Base-by-base conservation (phyloP, 2,329 filamentous ascomycete genomes). In the Amphichorda felina region DNA sequence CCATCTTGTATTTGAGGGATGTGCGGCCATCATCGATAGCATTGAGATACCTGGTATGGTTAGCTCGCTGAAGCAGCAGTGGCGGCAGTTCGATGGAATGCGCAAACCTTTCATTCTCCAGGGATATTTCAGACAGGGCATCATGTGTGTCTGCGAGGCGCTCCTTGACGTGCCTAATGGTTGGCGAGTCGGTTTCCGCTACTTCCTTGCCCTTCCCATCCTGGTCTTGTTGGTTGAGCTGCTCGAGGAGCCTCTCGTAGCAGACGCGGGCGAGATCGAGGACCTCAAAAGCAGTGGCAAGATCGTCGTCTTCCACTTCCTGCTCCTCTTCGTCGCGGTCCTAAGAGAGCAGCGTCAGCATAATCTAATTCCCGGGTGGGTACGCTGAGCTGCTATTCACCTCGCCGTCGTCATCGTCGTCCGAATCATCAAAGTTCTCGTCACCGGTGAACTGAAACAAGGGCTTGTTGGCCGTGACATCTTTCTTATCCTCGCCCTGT, bases 391-490 rank as follows among this genome's bases (percentile, higher is more conserved):
- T 51, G 47, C 58, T 33, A 24, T 59, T 67, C 43, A 67, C 75
- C 34, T 76, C 78, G 33, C 85, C 81, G 7, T 81, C 82, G 33
- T 85, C 81, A 7, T 81, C 82, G 33, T 81, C 82, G 33, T 91
- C 86, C 1, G 80, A 84, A 37, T 83, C 79, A 36, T 85, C 83
- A 63, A 86, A 94, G 53, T 94, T 89, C 58, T 95, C 89, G 53
- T 96, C 89, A 38, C 91, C 91, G 4, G 78, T 82, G 53, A 98
- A 94, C 48, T 94, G 84, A 57, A 98, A 95, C 43, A 85, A 74
- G 0, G 84, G 77, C 55, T 88, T 89, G 56, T 80, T 82, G 32
- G 55, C 52, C 8, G 45, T 17, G 18, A 25, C 21, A 6, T 24
- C 21, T 6, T 24, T 24, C 21, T 24, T 24, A 24, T 6, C 21